Percentiles rank a stretch among this genome's conserved stretches.
These are phyloP conservation scores for Biscogniauxia sp. DNA, from an alignment of 2,329 filamentous ascomycete species.

Conservation along the genomic window DNA sequence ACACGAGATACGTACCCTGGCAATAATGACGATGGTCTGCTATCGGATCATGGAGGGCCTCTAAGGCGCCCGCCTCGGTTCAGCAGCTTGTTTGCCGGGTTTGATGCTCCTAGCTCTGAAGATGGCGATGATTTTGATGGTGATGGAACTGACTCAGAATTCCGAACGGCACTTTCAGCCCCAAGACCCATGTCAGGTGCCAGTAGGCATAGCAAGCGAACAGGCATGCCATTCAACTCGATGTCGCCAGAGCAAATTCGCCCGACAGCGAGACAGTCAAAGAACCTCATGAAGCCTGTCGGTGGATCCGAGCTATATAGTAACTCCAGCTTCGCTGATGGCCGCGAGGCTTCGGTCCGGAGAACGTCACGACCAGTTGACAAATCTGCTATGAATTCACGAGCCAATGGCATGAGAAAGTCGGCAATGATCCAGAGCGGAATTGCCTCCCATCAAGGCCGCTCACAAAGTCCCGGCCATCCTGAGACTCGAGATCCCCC, in stretches of 20 bases:
- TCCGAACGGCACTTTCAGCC: conserved; percentile 62
- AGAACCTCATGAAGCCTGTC: conserved; percentile 34
- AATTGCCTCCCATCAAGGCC: conserved; percentile 64
- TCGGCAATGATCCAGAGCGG: conserved; percentile 79
- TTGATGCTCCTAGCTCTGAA: conserved; percentile 69
- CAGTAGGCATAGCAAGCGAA: conserved; percentile 41
- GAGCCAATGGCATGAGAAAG: conserved; percentile 67
- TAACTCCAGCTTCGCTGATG: conserved; percentile 38
- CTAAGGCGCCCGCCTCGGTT: conserved; percentile 70
- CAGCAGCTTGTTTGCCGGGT: conserved; percentile 84
- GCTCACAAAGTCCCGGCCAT: conserved; percentile 64
- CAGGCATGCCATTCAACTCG: conserved; percentile 37
- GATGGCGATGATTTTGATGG: conserved; percentile 63
- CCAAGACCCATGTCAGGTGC: conserved; percentile 50
- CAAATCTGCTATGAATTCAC: conserved; percentile 38
- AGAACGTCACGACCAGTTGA: conserved; percentile 34
- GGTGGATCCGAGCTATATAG: conserved; percentile 44
- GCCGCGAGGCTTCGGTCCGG: conserved; percentile 25
- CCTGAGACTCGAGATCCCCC: conserved; percentile 66
- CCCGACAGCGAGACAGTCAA: conserved; percentile 23
- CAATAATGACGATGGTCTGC: conserved; percentile 76
- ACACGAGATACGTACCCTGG: conserved; percentile 69
- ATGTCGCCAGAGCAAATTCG: conserved; percentile 43
- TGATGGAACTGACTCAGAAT: conserved; percentile 66
- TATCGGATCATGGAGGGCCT: conserved; percentile 58